Conservation (phyloP, 2,329 filamentous ascomycete species). For the Exophiala spinifera region DNA sequence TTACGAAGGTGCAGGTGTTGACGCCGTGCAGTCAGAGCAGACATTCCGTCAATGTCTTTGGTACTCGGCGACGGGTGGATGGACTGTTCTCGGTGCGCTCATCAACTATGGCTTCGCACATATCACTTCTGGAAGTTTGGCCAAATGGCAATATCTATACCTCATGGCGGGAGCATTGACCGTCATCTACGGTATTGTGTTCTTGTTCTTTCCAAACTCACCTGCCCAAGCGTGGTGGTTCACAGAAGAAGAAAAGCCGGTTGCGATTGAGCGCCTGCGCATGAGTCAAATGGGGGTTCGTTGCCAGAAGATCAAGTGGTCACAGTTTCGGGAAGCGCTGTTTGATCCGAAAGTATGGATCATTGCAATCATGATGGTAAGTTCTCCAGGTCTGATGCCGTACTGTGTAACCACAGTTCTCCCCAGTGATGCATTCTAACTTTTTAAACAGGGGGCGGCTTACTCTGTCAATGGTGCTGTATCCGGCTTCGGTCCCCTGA, state of each 20-base stretch:
- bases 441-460: constrained; percentile 49
- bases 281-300: constrained; percentile 62
- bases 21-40: constrained; percentile 55
- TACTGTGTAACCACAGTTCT: too few relatives aligned
- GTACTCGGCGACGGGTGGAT: constrained; percentile 58
- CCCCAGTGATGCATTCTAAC: too few relatives aligned
- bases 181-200: constrained; percentile 62
- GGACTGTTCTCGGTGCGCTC: constrained; percentile 61
- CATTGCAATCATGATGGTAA: constrained; percentile 59
- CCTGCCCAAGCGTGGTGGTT: constrained; percentile 69
- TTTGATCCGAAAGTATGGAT: constrained; percentile 63
- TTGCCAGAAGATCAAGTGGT: constrained; percentile 58
- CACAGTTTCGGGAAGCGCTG: constrained; percentile 58
- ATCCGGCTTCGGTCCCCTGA: constrained; percentile 67
- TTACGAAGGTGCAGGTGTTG: too few relatives aligned
- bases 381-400: constrained; percentile 28
- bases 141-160: constrained; percentile 69
- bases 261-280: constrained; percentile 62
- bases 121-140: constrained; percentile 53
- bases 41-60: constrained; percentile 64
- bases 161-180: constrained; percentile 63
- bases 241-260: constrained; percentile 58
- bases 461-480: constrained; percentile 70
- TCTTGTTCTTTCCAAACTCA: constrained; percentile 64
- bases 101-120: constrained; percentile 68